Percentiles rank a stretch among this genome's conserved stretches.
phyloP scores from a whole-genome alignment of 441 rosid species.

The Cnidoscolus chayamansa region DNA sequence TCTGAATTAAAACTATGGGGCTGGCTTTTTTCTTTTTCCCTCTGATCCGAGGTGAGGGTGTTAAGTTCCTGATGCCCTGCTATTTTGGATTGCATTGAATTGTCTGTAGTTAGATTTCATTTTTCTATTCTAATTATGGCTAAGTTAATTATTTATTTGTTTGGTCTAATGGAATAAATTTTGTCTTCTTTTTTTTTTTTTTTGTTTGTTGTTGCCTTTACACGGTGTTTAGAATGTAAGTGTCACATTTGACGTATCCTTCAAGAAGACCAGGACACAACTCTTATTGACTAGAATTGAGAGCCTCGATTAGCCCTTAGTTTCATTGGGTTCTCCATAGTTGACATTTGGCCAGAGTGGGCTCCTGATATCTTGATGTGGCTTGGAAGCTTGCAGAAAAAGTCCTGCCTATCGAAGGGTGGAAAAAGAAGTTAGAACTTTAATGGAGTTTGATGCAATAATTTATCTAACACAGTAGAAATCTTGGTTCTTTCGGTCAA shows the following conservation, averaged over 20 bases:
- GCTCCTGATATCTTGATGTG: neutral
- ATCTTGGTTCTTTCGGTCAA: neutral
- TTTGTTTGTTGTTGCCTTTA: neutral
- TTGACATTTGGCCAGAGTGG: neutral
- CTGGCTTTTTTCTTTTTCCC: neutral
- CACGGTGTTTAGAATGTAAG: no score
- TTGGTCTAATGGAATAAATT: neutral
- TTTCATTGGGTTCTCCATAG: conserved; percentile 3
- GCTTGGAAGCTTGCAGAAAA: neutral
- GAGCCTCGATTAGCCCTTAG: neutral
- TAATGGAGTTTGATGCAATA: neutral
- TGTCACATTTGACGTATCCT: neutral
- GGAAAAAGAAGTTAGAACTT: neutral
- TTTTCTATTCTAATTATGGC: neutral
- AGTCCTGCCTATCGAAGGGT: neutral
- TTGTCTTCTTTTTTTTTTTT: neutral
- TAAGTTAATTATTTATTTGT: neutral
- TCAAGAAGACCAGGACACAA: neutral
- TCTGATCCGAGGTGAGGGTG: no score
- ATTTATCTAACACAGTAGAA: neutral
- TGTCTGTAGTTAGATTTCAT: neutral
- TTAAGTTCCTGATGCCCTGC: no score
- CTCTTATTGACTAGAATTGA: neutral
- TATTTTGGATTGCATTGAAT: neutral
- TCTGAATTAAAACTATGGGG: neutral